Evolutionary conservation across 768 basidiomycete species (phyloP).

Genomic region (Auriscalpium vulgare): DNA sequence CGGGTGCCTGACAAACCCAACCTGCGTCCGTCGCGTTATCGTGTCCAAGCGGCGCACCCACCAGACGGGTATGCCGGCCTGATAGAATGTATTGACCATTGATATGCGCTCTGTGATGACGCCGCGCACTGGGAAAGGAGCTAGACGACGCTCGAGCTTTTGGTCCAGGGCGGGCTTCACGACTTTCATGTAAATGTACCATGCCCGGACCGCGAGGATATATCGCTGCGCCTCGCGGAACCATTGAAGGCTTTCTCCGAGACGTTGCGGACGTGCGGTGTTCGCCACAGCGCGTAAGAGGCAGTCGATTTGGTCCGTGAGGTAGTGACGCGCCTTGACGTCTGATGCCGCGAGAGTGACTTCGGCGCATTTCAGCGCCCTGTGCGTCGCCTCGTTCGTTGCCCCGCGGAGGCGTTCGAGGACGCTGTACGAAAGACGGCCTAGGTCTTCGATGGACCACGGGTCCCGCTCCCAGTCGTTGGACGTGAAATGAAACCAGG

Average conservation of each 20-base stretch:
- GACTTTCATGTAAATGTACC: background rate
- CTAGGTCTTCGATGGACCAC: background rate
- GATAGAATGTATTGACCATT: background rate
- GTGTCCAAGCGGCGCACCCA: background rate
- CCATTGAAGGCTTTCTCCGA: background rate
- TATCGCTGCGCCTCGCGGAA: background rate
- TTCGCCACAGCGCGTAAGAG: too few relatives aligned
- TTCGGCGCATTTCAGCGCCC: too few relatives aligned
- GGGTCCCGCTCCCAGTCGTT: background rate
- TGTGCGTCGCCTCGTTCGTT: background rate
- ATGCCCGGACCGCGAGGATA: background rate
- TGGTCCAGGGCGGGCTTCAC: background rate
- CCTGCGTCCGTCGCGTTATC: background rate
- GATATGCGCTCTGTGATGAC: background rate
- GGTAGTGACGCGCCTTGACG: too few relatives aligned
- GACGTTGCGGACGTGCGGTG: background rate
- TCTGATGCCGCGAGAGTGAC: too few relatives aligned
- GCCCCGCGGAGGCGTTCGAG: background rate
- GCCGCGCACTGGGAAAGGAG: background rate
- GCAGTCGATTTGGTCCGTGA: too few relatives aligned
- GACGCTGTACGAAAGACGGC: background rate
- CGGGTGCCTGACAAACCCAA: background rate
- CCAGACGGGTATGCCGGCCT: background rate
- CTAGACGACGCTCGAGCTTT: background rate
- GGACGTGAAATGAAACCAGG: background rate